Conservation (phyloP, 2,329 filamentous ascomycete genomes). For the Microascus cirrosus region DNA sequence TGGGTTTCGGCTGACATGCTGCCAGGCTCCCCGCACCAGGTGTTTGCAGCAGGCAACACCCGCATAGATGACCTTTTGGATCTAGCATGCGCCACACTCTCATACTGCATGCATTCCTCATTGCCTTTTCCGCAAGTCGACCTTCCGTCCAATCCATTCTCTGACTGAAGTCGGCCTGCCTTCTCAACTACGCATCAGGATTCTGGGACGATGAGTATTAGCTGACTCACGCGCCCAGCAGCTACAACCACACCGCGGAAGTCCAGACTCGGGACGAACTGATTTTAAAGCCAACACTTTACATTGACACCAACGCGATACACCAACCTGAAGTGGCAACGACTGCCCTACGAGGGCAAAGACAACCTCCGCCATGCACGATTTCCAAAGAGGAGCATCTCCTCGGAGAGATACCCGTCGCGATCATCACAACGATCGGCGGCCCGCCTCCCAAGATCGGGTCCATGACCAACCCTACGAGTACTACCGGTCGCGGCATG, state of each 20-base stretch:
- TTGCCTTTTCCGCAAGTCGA: not conserved
- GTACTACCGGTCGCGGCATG: constrained; percentile 36
- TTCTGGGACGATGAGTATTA: too few relatives aligned
- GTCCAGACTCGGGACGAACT: not conserved
- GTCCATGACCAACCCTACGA: constrained; percentile 19
- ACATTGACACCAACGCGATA: not conserved
- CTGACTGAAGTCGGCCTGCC: not conserved
- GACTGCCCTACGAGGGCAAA: not conserved
- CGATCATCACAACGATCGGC: not conserved
- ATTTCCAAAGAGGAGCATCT: not conserved
- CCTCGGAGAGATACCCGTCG: not conserved
- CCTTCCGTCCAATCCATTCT: not conserved
- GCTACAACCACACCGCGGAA: not conserved
- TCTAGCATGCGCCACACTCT: not conserved
- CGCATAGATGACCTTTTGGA: too few relatives aligned
- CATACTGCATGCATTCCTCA: not conserved
- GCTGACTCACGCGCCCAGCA: too few relatives aligned
- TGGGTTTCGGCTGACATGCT: too few relatives aligned
- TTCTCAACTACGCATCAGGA: too few relatives aligned
- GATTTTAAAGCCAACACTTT: not conserved
- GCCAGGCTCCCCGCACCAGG: too few relatives aligned
- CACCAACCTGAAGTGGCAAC: not conserved
- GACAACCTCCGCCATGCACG: not conserved
- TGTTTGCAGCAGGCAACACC: too few relatives aligned
- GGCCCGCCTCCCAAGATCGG: constrained; percentile 7